These are phyloP conservation scores for Penicillium olsonii DNA, from an alignment of 2,329 filamentous ascomycete genomes.

Conservation along the genomic window DNA sequence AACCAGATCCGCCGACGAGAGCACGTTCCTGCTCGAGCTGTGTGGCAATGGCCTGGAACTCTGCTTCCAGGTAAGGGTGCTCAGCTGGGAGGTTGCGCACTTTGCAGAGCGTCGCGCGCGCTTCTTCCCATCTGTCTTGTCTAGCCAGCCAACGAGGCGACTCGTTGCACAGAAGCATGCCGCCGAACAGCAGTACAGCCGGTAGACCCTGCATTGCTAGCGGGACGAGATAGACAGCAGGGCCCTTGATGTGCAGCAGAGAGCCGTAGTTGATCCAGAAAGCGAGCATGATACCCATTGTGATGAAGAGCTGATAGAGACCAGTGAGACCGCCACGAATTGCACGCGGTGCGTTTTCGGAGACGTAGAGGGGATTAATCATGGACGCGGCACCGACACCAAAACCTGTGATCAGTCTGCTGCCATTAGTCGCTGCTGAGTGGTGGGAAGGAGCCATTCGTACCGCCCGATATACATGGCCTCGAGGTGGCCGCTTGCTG, in stretches of 20 bases:
- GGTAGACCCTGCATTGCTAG: constrained; percentile 66
- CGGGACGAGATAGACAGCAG: constrained; percentile 61
- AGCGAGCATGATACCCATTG: constrained; percentile 45
- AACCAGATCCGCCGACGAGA: constrained; percentile 53
- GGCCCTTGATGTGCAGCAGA: constrained; percentile 50
- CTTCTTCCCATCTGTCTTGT: constrained; percentile 68
- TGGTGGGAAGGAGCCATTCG: constrained; percentile 15
- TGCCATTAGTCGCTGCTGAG: constrained; percentile 11
- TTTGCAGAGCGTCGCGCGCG: constrained; percentile 56
- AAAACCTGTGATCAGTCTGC: constrained; percentile 54
- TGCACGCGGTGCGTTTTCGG: constrained; percentile 60
- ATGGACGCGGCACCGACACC: constrained; percentile 54
- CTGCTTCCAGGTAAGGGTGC: constrained; percentile 59
- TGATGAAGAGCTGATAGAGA: constrained; percentile 62
- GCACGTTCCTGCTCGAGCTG: constrained; percentile 65
- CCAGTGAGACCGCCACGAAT: constrained; percentile 62
- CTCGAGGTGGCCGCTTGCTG: constrained; percentile 60
- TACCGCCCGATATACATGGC: constrained; percentile 68
- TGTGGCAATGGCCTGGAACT: constrained; percentile 62
- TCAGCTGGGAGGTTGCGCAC: constrained; percentile 57
- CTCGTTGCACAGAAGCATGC: constrained; percentile 66
- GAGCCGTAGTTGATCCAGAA: constrained; percentile 60
- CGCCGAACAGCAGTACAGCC: constrained; percentile 59
- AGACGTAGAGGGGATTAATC: constrained; percentile 62
- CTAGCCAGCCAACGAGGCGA: constrained; percentile 69